A percentile compares a stretch with the other conserved stretches of the same genome.
Evolutionary conservation across 2,329 filamentous ascomycete genomes (phyloP).

Genomic region (Verticillium dahliae): DNA sequence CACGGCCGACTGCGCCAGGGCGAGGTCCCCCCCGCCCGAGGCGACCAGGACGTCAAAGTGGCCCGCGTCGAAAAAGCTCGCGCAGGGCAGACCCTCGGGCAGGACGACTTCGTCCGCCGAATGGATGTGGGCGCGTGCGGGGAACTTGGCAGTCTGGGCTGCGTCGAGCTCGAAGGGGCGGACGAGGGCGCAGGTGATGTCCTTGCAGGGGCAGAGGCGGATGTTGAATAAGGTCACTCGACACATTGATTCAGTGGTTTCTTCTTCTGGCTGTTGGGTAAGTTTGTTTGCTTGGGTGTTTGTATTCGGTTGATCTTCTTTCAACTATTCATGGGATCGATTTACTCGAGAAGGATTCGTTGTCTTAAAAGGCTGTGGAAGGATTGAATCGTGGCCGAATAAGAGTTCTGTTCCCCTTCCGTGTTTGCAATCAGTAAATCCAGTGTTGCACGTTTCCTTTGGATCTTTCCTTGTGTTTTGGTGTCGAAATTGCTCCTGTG

Average conservation of each 20-base stretch:
- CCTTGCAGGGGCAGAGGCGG: background rate
- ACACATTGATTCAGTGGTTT: background rate
- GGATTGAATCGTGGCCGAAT: too few species aligned
- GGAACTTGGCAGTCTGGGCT: background rate
- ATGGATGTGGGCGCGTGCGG: background rate
- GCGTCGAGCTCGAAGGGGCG: background rate
- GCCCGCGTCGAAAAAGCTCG: background rate
- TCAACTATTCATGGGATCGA: too few species aligned
- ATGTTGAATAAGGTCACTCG: background rate
- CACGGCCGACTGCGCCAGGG: background rate
- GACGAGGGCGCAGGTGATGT: background rate
- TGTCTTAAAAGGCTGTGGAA: too few species aligned
- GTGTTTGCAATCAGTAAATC: too few species aligned
- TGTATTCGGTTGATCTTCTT: too few species aligned
- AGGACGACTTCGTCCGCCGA: background rate
- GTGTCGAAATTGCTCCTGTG: too few species aligned
- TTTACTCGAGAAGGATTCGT: too few species aligned
- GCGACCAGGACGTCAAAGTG: background rate
- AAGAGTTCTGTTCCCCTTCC: too few species aligned
- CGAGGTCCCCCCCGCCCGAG: background rate
- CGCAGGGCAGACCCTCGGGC: background rate
- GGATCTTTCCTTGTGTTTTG: too few species aligned
- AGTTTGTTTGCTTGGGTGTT: too few species aligned
- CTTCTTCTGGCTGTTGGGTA: too few species aligned
- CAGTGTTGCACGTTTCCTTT: too few species aligned